A percentile compares a stretch with the other conserved stretches of the same genome.
Conservation (phyloP, 352 stramenopile species). For the Phytopythium oedochilum region DNA sequence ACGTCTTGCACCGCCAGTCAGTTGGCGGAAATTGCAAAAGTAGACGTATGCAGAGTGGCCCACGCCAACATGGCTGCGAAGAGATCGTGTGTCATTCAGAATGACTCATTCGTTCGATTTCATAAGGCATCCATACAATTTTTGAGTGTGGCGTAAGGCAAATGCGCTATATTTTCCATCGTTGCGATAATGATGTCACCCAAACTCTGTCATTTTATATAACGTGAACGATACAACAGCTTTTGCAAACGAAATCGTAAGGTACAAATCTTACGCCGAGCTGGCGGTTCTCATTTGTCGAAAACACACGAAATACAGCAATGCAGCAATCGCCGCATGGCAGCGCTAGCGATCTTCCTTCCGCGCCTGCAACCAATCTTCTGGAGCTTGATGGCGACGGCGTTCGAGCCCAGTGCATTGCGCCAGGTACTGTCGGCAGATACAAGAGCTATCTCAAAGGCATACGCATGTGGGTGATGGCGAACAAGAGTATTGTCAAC, state of each 20-base stretch:
- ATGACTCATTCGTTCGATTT: conserved; percentile 1
- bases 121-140: background rate
- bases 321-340: background rate
- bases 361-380: background rate
- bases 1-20: no score
- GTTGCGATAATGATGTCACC: background rate
- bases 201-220: background rate
- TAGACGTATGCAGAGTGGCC: background rate
- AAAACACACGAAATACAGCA: background rate
- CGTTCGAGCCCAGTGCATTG: background rate
- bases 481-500: background rate
- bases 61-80: background rate
- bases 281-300: background rate
- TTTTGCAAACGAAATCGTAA: background rate
- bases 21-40: background rate
- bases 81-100: no score
- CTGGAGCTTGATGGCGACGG: background rate
- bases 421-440: background rate
- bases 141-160: background rate
- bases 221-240: background rate
- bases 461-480: conserved; percentile 2
- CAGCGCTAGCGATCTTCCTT: background rate
- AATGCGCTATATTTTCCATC: background rate
- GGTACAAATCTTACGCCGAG: background rate
- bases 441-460: conserved; percentile 11